Evolutionary conservation across 192 early-diverging fungal species (phyloP), one percentile per base, ranked within the genome.

Genomic region (Ramicandelaber brevisporus): DNA sequence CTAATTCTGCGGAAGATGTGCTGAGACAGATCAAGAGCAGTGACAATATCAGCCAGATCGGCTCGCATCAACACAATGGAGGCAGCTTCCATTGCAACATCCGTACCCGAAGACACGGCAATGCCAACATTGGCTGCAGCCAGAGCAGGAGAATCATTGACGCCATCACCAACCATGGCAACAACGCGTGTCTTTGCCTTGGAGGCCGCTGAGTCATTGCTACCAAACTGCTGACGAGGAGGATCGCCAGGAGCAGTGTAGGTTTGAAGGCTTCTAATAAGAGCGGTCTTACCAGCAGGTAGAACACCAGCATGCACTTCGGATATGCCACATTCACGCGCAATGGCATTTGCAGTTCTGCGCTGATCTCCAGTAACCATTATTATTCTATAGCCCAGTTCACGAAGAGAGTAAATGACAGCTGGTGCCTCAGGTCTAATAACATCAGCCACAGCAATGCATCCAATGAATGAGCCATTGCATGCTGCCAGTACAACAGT

Each of bases 301-400:
- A 80, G 76, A 2, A 90, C 66, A 9, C 80, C 80, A 1, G 90
- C 87, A 41, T 90, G 68, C 8, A 97, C 68, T 14, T 85, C 64
- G 2, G 50, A 46, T 26, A 93, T 89, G 7, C 78, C 84, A 37
- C 77, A 70, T 37, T 80, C 62, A 22, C 50, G 28, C 0, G 88
- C 92, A 41, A 93, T 78, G 0, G 63, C 65, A 22, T 59, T 52
- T 0, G 92, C 87, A 1, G 86, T 85, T 30, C 71, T 31, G 30
- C 61, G 63, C 42, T 89, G 80, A 38, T 93, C 92, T 17, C 87
- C 92, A 0, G 92, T 97, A 2, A 92, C 70, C 80, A 97, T 90
- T 5, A 70, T 63, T 17, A 75, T 70, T 23, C 67, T 53, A 26
- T 82, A 58, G 7, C 74, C 74, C 74, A 88, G 68, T 7, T 32